Conservation (phyloP, 257 asterid species). For the Scutellaria galericulata region DNA sequence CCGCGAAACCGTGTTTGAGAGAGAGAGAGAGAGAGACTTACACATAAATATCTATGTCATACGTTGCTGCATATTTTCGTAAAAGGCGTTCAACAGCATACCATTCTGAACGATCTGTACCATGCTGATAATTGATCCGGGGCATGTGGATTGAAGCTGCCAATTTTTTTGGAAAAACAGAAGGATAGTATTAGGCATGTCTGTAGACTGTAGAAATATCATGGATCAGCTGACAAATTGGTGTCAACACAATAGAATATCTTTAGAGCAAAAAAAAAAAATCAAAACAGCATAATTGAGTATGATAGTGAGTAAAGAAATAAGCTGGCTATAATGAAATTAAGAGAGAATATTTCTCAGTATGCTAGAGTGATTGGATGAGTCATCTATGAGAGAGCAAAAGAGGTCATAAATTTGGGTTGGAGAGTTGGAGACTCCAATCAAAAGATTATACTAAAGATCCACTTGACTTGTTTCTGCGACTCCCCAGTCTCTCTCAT, state of each 20-base stretch:
- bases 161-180: conserved; percentile 15
- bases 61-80: conserved; percentile 75
- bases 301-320: not conserved
- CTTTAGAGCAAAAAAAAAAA: not conserved
- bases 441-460: no score
- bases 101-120: conserved; percentile 89
- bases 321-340: not conserved
- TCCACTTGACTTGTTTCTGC: no score
- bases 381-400: no score
- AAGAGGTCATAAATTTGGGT: no score
- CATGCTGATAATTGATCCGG: conserved; percentile 78
- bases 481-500: no score
- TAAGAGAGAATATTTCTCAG: not conserved
- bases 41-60: conserved; percentile 69
- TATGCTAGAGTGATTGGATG: no score
- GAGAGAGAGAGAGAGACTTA: conserved; percentile 54
- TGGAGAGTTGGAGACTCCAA: no score
- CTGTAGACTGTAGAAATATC: not conserved
- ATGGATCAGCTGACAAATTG: conserved; percentile 21
- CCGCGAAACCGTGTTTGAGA: not conserved
- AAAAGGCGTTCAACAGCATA: conserved; percentile 87
- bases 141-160: conserved; percentile 97
- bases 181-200: conserved; percentile 2
- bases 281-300: not conserved
- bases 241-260: not conserved